Evolutionary conservation across 2,329 filamentous ascomycete species (phyloP), one percentile per base, ranked within the genome.

Genomic region (Fusarium subglutinans): DNA sequence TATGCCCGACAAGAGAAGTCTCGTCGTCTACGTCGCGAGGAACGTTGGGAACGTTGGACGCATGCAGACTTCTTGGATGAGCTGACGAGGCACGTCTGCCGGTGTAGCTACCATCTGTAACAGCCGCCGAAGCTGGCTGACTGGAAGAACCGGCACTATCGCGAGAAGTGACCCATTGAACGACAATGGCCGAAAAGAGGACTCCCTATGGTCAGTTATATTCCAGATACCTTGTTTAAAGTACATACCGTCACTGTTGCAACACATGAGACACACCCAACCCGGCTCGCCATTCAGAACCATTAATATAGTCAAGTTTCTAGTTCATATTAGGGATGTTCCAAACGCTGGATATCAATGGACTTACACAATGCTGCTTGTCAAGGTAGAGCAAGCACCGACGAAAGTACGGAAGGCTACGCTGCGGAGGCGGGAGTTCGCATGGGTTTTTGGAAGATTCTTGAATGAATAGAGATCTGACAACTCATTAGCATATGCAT

Each of bases 241-340:
- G 66, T 37, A 81, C 85, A 76, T 80, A 90, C 89, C 87, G 77
- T 92, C 90, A 70, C 86, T 85, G 76, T 91, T 92, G 77, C 90
- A 92, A 76, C 89, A 90, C 83, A 91, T 89, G 8, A 92, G 84
- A 73, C 90, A 92, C 6, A 92, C 85, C 90, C 90, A 92, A 7
- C 87, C 90, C 5, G 88, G 89, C 77, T 92, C 90, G 18, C 90
- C 90, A 30, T 89, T 81, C 5, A 92, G 84, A 3, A 84, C 84
- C 83, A 90, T 87, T 2, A 92, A 80, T 1, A 91, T 85, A 7
- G 87, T 86, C 6, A 92, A 80, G 76, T 92, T 92, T 8, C 88
- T 90, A 47, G 18, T 33, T 3, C 22, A 17, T 45, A 38, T 72
- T 58, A 77, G 76, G n/a, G 24, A 22, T 20, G 8, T 26, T n/a